Evolutionary conservation across 2,329 filamentous ascomycete genomes (phyloP).

Genomic region (Pestalotiopsis sp.): DNA sequence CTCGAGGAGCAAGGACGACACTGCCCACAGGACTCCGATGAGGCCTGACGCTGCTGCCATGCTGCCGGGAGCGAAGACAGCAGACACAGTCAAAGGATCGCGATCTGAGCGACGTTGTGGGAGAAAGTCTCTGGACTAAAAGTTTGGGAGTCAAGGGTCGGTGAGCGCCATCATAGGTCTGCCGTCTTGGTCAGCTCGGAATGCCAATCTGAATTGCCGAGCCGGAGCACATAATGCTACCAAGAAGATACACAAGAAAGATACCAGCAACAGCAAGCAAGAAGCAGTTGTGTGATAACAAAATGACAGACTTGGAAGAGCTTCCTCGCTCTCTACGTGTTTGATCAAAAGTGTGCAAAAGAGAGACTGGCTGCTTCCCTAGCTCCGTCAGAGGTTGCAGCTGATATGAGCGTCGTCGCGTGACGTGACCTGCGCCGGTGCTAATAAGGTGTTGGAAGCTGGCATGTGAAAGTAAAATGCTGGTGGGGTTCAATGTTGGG

Average conservation of each 20-base stretch:
- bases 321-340: not conserved
- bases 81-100: not conserved
- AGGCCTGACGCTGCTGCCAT: conserved; percentile 54
- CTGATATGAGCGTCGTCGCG: not conserved
- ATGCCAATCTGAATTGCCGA: not conserved
- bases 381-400: not conserved
- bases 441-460: not conserved
- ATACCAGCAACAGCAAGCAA: not conserved
- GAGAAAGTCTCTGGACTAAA: not conserved
- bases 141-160: not conserved
- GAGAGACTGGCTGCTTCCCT: not conserved
- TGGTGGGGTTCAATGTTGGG: not conserved
- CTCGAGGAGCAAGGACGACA: conserved; percentile 63
- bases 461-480: not conserved
- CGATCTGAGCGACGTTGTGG: not conserved
- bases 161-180: not conserved
- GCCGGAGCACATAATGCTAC: not conserved
- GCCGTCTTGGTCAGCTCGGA: not conserved
- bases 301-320: not conserved
- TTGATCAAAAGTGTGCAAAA: not conserved
- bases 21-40: conserved; percentile 40
- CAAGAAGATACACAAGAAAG: not conserved
- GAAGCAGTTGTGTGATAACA: not conserved
- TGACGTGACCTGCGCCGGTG: not conserved
- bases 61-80: not conserved